Evolutionary conservation across 441 rosid genomes (phyloP).

Genomic region (Biscutella laevigata): DNA sequence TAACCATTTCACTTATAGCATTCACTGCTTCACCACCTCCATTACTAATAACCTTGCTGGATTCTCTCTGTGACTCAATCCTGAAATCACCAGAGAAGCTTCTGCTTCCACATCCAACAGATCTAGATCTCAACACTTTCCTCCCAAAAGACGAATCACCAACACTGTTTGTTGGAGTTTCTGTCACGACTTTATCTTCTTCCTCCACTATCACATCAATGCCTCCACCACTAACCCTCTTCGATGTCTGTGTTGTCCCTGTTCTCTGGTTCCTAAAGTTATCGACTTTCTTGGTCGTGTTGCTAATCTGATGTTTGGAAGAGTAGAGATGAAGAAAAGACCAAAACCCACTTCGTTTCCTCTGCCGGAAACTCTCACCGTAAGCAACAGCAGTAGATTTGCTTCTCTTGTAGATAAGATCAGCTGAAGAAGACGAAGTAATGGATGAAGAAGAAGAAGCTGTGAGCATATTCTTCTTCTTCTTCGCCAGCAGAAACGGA

Average conservation of each 20-base stretch:
- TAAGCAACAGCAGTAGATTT: too few relatives aligned
- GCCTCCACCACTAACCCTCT: too few relatives aligned
- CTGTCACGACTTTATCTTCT: too few relatives aligned
- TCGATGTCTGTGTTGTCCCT: too few relatives aligned
- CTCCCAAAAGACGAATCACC: too few relatives aligned
- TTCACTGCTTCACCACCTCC: too few relatives aligned
- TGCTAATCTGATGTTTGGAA: constrained; percentile 28
- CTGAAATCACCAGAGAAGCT: constrained; percentile 96
- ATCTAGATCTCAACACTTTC: constrained; percentile 91
- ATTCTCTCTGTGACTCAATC: constrained; percentile 92
- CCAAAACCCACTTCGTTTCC: constrained; percentile 74
- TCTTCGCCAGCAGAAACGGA: constrained; percentile 66
- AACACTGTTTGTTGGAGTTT: too few relatives aligned
- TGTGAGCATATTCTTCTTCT: constrained; percentile 52
- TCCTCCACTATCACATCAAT: constrained; percentile 42
- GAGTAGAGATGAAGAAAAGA: constrained; percentile 61
- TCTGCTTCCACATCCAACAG: constrained; percentile 92
- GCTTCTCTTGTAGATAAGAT: constrained; percentile 62
- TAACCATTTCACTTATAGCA: too few relatives aligned
- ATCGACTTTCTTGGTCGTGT: constrained; percentile 38
- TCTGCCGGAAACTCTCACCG: too few relatives aligned
- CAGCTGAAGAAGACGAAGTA: too few relatives aligned
- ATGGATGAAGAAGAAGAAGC: constrained; percentile 27
- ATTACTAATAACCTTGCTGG: constrained; percentile 33
- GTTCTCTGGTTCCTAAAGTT: too few relatives aligned